These are phyloP conservation scores for Phlebiopsis gigantea DNA, from an alignment of 768 basidiomycete species.

Conservation along the genomic window DNA sequence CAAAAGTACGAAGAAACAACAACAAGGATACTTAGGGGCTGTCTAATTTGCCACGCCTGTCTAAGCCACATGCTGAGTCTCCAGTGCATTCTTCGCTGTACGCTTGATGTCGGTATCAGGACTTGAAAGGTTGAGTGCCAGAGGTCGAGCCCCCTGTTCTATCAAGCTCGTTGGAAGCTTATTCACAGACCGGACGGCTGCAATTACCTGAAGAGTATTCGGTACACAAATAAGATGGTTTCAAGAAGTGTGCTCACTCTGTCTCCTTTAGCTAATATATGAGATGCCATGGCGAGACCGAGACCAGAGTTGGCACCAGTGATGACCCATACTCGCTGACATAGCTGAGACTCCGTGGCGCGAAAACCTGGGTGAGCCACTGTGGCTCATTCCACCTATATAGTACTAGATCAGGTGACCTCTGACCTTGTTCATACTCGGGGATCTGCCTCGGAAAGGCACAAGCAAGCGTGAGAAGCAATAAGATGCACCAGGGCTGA, in stretches of 20 bases:
- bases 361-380: too few relatives aligned
- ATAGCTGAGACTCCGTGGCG: too few relatives aligned
- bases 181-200: constrained; percentile 1
- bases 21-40: too few relatives aligned
- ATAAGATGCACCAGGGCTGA: too few relatives aligned
- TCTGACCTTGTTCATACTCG: too few relatives aligned
- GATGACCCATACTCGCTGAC: constrained; percentile 12
- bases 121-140: constrained; percentile 1
- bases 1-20: too few relatives aligned
- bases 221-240: not conserved
- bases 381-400: too few relatives aligned
- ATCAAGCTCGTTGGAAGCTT: constrained; percentile 3
- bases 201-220: constrained; percentile 2
- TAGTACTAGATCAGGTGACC: too few relatives aligned
- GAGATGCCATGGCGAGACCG: constrained; percentile 6
- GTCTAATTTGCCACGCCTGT: too few relatives aligned
- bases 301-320: constrained; percentile 11
- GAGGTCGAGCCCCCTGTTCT: not conserved
- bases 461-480: too few relatives aligned
- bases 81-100: not conserved
- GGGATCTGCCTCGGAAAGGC: too few relatives aligned
- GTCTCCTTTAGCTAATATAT: constrained; percentile 4
- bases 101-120: not conserved
- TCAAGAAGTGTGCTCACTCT: not conserved
- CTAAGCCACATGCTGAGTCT: too few relatives aligned